Conservation (phyloP, 2,329 filamentous ascomycete genomes). For the Trichophyton rubrum region DNA sequence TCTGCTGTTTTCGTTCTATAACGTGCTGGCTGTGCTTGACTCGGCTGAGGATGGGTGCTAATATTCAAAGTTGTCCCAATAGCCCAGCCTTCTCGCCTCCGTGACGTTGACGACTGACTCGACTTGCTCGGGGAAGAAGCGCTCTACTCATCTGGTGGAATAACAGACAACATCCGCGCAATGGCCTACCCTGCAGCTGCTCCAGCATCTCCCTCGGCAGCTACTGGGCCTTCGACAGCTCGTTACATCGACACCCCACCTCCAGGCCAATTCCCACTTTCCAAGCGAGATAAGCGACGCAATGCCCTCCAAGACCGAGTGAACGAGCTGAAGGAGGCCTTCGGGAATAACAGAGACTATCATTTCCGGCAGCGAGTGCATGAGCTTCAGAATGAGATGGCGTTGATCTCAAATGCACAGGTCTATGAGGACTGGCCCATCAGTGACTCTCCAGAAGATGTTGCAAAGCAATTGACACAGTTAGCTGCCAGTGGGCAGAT, state of each 20-base stretch:
- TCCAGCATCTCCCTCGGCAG: slow-evolving; percentile 8
- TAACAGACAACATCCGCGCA: not conserved
- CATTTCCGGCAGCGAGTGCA: slow-evolving; percentile 83
- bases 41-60: not conserved
- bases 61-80: not conserved
- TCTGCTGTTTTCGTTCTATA: not conserved
- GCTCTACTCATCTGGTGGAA: not conserved
- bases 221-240: slow-evolving; percentile 8
- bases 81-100: not conserved
- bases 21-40: not conserved
- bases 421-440: slow-evolving; percentile 63
- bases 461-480: slow-evolving; percentile 49
- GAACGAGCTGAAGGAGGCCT: slow-evolving; percentile 60
- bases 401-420: slow-evolving; percentile 71
- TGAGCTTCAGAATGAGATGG: slow-evolving; percentile 83
- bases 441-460: slow-evolving; percentile 51
- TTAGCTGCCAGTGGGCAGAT: slow-evolving; percentile 46
- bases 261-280: slow-evolving; percentile 36
- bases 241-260: slow-evolving; percentile 14
- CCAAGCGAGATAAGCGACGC: slow-evolving; percentile 83
- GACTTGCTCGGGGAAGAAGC: not conserved
- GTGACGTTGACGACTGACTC: not conserved
- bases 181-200: slow-evolving; percentile 11
- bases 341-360: slow-evolving; percentile 66
- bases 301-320: slow-evolving; percentile 71